Evolutionary conservation across 306 rosid species (phyloP).

Genomic region (Corylus heterophylla): DNA sequence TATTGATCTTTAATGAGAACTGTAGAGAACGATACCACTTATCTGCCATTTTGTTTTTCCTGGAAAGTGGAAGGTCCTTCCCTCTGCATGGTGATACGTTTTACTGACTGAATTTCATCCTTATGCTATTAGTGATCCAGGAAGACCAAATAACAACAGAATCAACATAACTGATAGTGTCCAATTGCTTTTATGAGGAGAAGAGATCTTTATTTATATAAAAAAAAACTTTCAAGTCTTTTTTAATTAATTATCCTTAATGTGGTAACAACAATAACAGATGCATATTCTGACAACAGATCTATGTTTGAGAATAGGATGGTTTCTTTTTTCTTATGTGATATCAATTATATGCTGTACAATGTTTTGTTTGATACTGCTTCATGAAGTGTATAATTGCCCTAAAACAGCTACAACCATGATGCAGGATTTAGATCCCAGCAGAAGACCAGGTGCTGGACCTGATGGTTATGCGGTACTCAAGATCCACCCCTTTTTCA

Average conservation of each 20-base stretch:
- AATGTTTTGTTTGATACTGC: slow-evolving; percentile 1
- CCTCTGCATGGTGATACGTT: background rate
- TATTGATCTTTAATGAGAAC: background rate
- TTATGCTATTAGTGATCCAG: background rate
- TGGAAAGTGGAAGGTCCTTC: background rate
- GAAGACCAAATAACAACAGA: background rate
- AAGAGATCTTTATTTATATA: background rate
- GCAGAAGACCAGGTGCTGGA: slow-evolving; percentile 91
- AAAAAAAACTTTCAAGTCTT: background rate
- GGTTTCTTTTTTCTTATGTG: background rate
- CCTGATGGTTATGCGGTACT: slow-evolving; percentile 73
- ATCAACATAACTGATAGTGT: background rate
- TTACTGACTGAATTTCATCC: slow-evolving; percentile 1
- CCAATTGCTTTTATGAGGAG: background rate
- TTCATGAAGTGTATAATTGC: slow-evolving; percentile 14
- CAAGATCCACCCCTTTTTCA: slow-evolving; percentile 85
- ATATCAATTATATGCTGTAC: background rate
- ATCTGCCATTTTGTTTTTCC: background rate
- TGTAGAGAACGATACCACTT: background rate
- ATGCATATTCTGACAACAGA: background rate
- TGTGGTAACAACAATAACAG: background rate
- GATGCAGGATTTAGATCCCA: slow-evolving; percentile 86
- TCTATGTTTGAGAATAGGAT: background rate
- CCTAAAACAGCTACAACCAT: slow-evolving; percentile 10
- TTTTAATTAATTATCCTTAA: background rate